A percentile compares a stretch with the other conserved stretches of the same genome.
phyloP scores from a whole-genome alignment of 306 rosid genomes.

The Pyrus bretschneideri region DNA sequence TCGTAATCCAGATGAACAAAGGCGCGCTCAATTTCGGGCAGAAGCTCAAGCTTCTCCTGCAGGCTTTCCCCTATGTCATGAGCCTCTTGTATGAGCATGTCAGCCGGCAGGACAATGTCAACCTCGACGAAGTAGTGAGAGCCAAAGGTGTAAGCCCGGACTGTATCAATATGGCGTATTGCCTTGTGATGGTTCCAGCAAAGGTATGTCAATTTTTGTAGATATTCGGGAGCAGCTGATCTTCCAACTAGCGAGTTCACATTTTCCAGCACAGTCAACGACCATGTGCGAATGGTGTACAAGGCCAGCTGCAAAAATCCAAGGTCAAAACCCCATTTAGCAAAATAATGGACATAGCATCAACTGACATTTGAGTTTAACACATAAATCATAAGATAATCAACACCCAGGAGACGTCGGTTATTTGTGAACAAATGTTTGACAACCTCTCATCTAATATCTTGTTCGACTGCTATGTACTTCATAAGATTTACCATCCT shows the following conservation, averaged over 20 bases:
- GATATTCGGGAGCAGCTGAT: constrained; percentile 88
- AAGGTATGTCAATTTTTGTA: constrained; percentile 88
- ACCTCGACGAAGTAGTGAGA: constrained; percentile 97
- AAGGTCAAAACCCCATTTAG: not conserved
- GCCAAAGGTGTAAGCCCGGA: constrained; percentile 90
- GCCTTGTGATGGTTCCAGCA: constrained; percentile 97
- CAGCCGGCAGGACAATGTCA: constrained; percentile 79
- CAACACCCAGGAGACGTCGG: not conserved
- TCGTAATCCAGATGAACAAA: constrained; percentile 95
- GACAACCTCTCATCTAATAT: constrained; percentile 1
- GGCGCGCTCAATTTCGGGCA: constrained; percentile 92
- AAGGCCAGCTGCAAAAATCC: constrained; percentile 65
- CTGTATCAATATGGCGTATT: constrained; percentile 79
- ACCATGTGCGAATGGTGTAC: constrained; percentile 95
- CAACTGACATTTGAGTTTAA: not conserved
- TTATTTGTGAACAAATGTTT: not conserved
- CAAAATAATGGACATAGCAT: not conserved
- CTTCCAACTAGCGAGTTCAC: constrained; percentile 86
- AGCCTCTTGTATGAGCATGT: constrained; percentile 83
- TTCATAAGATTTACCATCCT: not conserved
- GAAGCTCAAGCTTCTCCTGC: constrained; percentile 82
- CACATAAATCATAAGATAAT: not conserved
- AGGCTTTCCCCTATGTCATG: constrained; percentile 88
- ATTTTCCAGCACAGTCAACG: constrained; percentile 87
- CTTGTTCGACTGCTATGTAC: not conserved